A percentile compares a stretch with the other conserved stretches of the same genome.
Evolutionary conservation across 805 yeast species (phyloP).

Genomic region (Candida schatavii): DNA sequence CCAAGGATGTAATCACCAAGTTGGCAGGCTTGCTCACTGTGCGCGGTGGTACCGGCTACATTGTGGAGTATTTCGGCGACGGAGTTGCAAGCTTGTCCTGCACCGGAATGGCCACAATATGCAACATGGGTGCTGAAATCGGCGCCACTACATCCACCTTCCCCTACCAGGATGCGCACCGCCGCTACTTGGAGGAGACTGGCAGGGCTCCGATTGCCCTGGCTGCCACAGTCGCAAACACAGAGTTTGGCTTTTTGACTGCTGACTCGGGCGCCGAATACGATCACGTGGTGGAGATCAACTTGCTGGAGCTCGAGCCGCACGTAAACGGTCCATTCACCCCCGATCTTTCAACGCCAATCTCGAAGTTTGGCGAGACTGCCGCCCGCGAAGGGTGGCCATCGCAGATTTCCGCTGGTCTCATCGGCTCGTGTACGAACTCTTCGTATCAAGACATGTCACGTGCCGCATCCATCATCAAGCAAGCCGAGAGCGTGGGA

Average conservation of each 20-base stretch:
- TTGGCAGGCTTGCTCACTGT: constrained; percentile 92
- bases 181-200: constrained; percentile 78
- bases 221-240: constrained; percentile 64
- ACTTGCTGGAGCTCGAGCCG: constrained; percentile 85
- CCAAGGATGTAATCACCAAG: constrained; percentile 92
- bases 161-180: constrained; percentile 86
- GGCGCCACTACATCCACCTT: constrained; percentile 98
- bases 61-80: constrained; percentile 94
- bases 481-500: constrained; percentile 84
- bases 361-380: constrained; percentile 73
- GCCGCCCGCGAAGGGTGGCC: constrained; percentile 85
- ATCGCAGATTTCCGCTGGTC: constrained; percentile 78
- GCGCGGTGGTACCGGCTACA: constrained; percentile 96
- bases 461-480: constrained; percentile 86
- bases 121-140: constrained; percentile 99
- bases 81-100: constrained; percentile 88
- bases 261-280: constrained; percentile 90
- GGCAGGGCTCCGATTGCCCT: constrained; percentile 80
- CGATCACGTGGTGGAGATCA: constrained; percentile 88
- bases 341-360: constrained; percentile 94
- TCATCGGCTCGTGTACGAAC: constrained; percentile 98
- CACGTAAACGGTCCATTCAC: constrained; percentile 97
- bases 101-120: constrained; percentile 99
- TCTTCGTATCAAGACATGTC: constrained; percentile 98
- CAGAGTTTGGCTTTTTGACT: constrained; percentile 57